Base-by-base conservation (phyloP, 1,284 basidiomycete species). In the Omphalotus olearius region DNA sequence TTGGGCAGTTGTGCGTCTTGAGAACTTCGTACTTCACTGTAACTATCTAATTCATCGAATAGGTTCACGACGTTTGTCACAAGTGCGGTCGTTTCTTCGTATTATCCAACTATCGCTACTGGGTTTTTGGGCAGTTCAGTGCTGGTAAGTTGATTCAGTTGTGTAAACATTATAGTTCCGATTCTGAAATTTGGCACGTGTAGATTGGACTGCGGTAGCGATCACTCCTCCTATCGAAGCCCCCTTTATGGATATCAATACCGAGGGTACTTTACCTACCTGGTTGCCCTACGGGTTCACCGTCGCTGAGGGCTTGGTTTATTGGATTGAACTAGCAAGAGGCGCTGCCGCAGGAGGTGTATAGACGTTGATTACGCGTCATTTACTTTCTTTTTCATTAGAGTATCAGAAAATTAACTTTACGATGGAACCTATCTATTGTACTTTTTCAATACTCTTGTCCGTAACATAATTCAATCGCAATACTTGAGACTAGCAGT, bases 121-220 rank as follows among this genome's bases (percentile, higher is more conserved):
- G 48, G 48, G 42, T 30, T 35, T 50, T 44, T 18, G 48, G 48
- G n/a, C 35, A 26, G 16, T 43, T 50, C 25, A n/a, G 18, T 23
- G 3, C 36, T 7, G 20, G 20, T 18, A 3, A 23, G 16, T 9
- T 4, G 3, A 14, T 10, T 43, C 41, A 11, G 14, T 4, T 13
- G 28, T 30, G 13, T 16, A 14, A 5, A 30, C 16, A 28, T 30
- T 16, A 2, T 28, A 10, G 26, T n/a, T 36, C 1, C 13, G 39
- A 9, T 17, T 48, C 6, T n/a, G 2, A 16, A 16, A 23, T 33
- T 23, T 23, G 23, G 23, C 23, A 23, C 5, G 10, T 14, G 4
- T 18, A 48, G 47, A 26, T 33, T 30, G 47, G 23, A 17, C 37
- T 6, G 18, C 38, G 3, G 47, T 30, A 3, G 20, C 23, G 11